Conservation (phyloP, 2,329 filamentous ascomycete genomes). For the Magnaporthales sp. region DNA sequence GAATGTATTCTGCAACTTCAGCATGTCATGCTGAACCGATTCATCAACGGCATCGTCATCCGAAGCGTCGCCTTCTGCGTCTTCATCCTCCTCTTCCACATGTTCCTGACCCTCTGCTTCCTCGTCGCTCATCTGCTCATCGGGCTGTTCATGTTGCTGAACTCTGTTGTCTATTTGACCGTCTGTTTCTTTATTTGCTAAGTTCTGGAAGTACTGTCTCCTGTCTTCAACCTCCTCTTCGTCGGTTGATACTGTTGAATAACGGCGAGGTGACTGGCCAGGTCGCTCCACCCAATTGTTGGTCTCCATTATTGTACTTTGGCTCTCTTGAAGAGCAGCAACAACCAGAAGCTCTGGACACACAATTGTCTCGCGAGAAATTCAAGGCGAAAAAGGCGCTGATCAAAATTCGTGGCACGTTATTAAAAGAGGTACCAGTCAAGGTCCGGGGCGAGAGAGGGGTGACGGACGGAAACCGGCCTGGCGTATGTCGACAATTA, state of each 20-base stretch:
- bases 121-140: neutral
- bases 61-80: conserved; percentile 29
- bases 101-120: conserved; percentile 18
- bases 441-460: neutral
- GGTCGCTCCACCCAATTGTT: neutral
- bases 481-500: neutral
- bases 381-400: neutral
- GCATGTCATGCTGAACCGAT: conserved; percentile 77
- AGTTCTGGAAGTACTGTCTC: neutral
- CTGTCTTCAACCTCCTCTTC: neutral
- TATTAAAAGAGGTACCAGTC: too few species aligned
- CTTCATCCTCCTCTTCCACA: conserved; percentile 20
- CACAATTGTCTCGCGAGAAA: neutral
- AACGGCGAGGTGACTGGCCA: neutral
- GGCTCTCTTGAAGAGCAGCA: neutral
- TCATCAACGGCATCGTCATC: conserved; percentile 59
- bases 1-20: conserved; percentile 72
- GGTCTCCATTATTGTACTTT: neutral
- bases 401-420: neutral
- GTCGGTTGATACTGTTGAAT: neutral
- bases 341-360: neutral
- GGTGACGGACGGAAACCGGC: neutral
- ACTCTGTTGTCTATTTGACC: neutral
- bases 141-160: neutral
- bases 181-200: neutral